Base-by-base conservation (phyloP, 768 basidiomycete genomes). In the Lactifluus subvellereus region DNA sequence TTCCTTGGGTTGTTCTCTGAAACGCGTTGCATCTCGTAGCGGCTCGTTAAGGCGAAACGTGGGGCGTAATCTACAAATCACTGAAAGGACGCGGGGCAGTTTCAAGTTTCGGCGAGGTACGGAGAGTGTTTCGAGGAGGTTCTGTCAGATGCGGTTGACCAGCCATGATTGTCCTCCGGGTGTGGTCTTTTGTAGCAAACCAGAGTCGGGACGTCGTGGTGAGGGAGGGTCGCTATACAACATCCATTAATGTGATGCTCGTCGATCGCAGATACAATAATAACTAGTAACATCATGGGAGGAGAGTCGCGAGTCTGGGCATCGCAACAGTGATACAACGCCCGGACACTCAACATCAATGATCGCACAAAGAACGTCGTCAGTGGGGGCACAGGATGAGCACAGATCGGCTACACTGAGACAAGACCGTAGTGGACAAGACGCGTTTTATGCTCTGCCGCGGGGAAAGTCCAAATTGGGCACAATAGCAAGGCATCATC, bases 171-270 rank as follows among this genome's bases (percentile, higher is more conserved):
- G 0, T 16, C 33, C 42, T 57, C 42, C 11, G 7, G 27, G 27
- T 2, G 42, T 22, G 35, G 20, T 16, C 52, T 63, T 63, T 59
- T 63, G 54, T 55, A 64, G 33, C 48, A 55, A 54, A 50, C 37
- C 13, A 37, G 58, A n/a, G 13, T 27, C 33, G 47, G 13, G 40
- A 37, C 18, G 57, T 59, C 38, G 53, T 4, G 57, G 47, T 14
- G 37, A 49, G n/a, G 20, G 30, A 48, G 18, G 9, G 2, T 11
- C 32, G 18, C n/a, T 38, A 30, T 47, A 55, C 38, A 60, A 55
- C 27, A 11, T 16, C 30, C 2, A 14, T 33, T 13, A 10, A 27
- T 4, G 22, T 48, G 20, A 33, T 59, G 32, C 37, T 49, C 49
- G 9, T 45, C 18, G 42, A 22, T 22, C 6, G 22, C n/a, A 11